These are phyloP conservation scores for Nakazawaea wyomingensis DNA, from an alignment of 805 yeast species.

Conservation along the genomic window DNA sequence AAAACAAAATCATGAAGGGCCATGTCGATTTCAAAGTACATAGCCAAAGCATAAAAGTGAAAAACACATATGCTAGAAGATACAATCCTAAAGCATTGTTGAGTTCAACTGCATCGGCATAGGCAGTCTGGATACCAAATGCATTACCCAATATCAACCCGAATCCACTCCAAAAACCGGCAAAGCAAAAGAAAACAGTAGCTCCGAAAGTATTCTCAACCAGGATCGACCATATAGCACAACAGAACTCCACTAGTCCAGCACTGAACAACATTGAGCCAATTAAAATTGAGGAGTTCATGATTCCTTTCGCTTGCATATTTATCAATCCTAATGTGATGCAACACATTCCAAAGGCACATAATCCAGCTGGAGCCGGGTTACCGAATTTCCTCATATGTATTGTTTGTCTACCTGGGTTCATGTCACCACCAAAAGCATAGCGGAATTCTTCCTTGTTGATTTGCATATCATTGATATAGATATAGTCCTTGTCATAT, in stretches of 20 bases:
- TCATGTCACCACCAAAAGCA: constrained; percentile 61
- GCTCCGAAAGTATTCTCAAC: constrained; percentile 53
- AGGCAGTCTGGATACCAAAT: constrained; percentile 37
- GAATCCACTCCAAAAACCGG: constrained; percentile 50
- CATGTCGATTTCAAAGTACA: constrained; percentile 45
- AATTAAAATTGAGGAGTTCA: constrained; percentile 52
- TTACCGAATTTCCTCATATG: constrained; percentile 29
- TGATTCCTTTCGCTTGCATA: constrained; percentile 40
- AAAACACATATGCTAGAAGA: constrained; percentile 47
- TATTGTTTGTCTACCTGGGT: constrained; percentile 27
- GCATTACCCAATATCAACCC: constrained; percentile 39
- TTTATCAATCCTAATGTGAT: constrained; percentile 42
- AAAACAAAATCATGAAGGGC: constrained; percentile 33
- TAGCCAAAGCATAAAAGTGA: constrained; percentile 39
- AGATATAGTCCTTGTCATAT: constrained; percentile 35
- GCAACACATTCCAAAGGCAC: constrained; percentile 41
- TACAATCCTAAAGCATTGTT: constrained; percentile 42
- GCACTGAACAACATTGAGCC: constrained; percentile 67
- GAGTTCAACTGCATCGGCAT: constrained; percentile 30
- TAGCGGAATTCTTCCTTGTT: constrained; percentile 49
- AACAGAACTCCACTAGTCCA: constrained; percentile 42
- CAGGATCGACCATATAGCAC: constrained; percentile 45
- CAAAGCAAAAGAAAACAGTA: constrained; percentile 46
- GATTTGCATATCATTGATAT: constrained; percentile 37
- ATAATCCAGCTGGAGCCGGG: constrained; percentile 54